These are phyloP conservation scores for Stephania yunnanensis DNA, from an alignment of 164 flowering plant species.

Conservation along the genomic window DNA sequence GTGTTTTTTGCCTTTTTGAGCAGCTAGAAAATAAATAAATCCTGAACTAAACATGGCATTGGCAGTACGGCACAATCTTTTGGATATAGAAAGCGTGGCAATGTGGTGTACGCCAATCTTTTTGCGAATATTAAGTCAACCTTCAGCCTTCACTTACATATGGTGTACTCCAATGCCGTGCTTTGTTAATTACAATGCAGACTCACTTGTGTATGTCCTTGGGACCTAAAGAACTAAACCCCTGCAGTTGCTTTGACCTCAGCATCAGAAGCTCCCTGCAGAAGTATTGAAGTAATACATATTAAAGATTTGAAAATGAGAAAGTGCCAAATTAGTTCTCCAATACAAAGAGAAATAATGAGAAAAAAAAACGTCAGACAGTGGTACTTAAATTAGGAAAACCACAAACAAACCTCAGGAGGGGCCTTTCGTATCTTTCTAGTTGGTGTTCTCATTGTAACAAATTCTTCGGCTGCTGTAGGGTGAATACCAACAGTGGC, in stretches of 20 bases:
- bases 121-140: too few species aligned
- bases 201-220: constrained; percentile 6
- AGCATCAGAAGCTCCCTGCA: constrained; percentile 42
- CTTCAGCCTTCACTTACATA: too few species aligned
- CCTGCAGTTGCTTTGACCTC: constrained; percentile 54
- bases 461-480: constrained; percentile 89
- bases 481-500: constrained; percentile 92
- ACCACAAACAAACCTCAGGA: constrained; percentile 52
- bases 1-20: too few species aligned
- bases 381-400: background rate
- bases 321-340: background rate
- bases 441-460: constrained; percentile 90
- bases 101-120: too few species aligned
- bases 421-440: constrained; percentile 55
- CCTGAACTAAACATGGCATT: too few species aligned
- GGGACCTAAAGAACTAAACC: constrained; percentile 24
- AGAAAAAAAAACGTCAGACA: background rate
- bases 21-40: too few species aligned
- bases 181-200: background rate
- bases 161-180: background rate
- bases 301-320: background rate
- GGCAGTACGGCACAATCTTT: too few species aligned
- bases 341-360: background rate
- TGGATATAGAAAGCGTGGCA: too few species aligned
- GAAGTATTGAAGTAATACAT: background rate